Base-by-base conservation (phyloP, 2,329 filamentous ascomycete species). In the Fusarium acutatum region DNA sequence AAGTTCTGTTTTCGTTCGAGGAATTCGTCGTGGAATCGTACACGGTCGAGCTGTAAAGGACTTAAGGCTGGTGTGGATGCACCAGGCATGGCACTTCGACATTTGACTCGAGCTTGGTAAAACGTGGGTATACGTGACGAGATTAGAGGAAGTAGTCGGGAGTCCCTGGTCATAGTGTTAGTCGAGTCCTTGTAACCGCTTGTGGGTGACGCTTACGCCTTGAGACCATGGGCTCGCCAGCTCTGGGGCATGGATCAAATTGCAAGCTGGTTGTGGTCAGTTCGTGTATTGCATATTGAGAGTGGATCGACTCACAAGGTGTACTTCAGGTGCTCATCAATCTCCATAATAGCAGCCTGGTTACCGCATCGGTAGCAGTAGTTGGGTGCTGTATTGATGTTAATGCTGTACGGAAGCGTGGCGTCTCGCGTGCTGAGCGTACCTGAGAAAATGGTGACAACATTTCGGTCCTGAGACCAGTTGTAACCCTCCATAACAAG, bases 281-380 rank as follows among this genome's bases (percentile, higher is more conserved):
- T 80, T 71, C 64, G 24, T 53, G n/a, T 18, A 20, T 10, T 22
- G 14, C 10, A 20, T 37, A 13, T 18, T 14, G 26, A n/a, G 34
- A n/a, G 26, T 20, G 14, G 22, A 22, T 24, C 32, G 38, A 91
- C 95, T 84, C 89, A 98, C 96, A 99, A 98, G 80, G 96, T 98
- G 86, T 98, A 99, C 88, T 99, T 98, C 82, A 99, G 87, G 83
- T 98, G 95, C 86, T 99, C 96, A 77, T 98, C 96, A 83, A 99
- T 99, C 85, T 98, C 96, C 96, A 99, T 99, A 83, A 99, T 98
- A n/a, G 96, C 96, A 64, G 96, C 96, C 85, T 98, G 96, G 85
- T 99, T 99, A 81, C 96, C 96, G 82, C 96, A 99, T 83, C 96
- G 91, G 88, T 99, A 98, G 87, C 96, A 99, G 88, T 99, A 99